These are phyloP conservation scores for Vigna hirtella DNA, from an alignment of 306 rosid genomes.

Conservation along the genomic window DNA sequence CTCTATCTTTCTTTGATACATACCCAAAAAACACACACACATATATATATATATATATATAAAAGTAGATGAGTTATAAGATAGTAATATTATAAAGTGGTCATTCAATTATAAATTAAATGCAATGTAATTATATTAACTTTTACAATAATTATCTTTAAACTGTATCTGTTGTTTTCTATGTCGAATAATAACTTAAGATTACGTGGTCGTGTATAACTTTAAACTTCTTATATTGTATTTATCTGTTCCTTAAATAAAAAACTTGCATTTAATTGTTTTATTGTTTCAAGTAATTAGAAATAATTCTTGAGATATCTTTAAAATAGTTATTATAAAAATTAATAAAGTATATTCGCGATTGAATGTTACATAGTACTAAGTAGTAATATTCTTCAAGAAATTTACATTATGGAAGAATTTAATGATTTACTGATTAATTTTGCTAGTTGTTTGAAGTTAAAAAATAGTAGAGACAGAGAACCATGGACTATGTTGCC, in stretches of 20 bases:
- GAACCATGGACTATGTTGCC: background rate
- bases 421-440: background rate
- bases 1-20: background rate
- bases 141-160: no score
- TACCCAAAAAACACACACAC: no score
- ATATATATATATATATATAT: no score
- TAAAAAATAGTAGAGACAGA: background rate
- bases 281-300: background rate
- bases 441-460: background rate
- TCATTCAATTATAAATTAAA: no score
- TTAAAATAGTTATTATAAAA: background rate
- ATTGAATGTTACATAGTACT: background rate
- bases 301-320: background rate
- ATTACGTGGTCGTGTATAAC: no score
- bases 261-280: background rate
- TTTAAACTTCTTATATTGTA: no score
- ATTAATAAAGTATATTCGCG: background rate
- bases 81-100: no score
- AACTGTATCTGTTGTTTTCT: no score
- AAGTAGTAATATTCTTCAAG: background rate
- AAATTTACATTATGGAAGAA: background rate
- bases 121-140: no score
- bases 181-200: no score
- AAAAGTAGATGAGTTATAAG: no score
- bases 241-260: background rate